Evolutionary conservation across 495 filamentous ascomycete species (phyloP).

Genomic region (Penicillium odoratum): DNA sequence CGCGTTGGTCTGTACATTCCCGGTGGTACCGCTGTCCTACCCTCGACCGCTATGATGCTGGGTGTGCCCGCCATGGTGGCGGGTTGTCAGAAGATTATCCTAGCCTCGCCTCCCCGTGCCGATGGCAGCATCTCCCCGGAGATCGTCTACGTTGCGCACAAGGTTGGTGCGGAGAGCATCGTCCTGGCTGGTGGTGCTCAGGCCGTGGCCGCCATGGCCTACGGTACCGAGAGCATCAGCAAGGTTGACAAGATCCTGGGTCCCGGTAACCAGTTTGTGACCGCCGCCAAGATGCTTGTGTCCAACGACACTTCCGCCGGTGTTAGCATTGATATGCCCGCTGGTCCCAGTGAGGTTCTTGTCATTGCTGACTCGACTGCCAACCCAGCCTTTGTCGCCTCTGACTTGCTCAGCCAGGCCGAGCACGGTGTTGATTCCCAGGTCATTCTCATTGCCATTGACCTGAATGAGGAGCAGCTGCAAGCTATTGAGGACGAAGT

Average conservation of each 20-base stretch:
- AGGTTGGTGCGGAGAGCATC: slow-evolving; percentile 91
- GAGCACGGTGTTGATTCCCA: slow-evolving; percentile 96
- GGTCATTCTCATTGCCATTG: slow-evolving; percentile 87
- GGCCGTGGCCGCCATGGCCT: slow-evolving; percentile 77
- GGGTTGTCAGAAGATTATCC: slow-evolving; percentile 91
- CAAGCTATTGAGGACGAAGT: slow-evolving; percentile 86
- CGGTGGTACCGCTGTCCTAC: slow-evolving; percentile 92
- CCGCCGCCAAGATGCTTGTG: slow-evolving; percentile 96
- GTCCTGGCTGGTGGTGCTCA: slow-evolving; percentile 95
- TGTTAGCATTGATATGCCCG: slow-evolving; percentile 98
- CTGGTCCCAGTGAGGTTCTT: slow-evolving; percentile 93
- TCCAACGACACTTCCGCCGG: slow-evolving; percentile 93
- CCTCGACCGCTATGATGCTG: slow-evolving; percentile 95
- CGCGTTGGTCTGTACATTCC: slow-evolving; percentile 93
- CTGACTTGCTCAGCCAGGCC: slow-evolving; percentile 90
- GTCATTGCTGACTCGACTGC: slow-evolving; percentile 90
- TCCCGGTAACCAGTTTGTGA: slow-evolving; percentile 98
- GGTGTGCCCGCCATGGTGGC: slow-evolving; percentile 97
- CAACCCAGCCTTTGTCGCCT: slow-evolving; percentile 93
- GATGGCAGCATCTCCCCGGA: slow-evolving; percentile 93
- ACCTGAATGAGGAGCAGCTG: slow-evolving; percentile 68
- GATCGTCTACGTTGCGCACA: slow-evolving; percentile 97
- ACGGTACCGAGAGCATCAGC: slow-evolving; percentile 70
- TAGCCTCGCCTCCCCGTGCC: slow-evolving; percentile 85
- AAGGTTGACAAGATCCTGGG: slow-evolving; percentile 99